Conservation (phyloP, 2,329 filamentous ascomycete genomes). For the Nakataea oryzae region DNA sequence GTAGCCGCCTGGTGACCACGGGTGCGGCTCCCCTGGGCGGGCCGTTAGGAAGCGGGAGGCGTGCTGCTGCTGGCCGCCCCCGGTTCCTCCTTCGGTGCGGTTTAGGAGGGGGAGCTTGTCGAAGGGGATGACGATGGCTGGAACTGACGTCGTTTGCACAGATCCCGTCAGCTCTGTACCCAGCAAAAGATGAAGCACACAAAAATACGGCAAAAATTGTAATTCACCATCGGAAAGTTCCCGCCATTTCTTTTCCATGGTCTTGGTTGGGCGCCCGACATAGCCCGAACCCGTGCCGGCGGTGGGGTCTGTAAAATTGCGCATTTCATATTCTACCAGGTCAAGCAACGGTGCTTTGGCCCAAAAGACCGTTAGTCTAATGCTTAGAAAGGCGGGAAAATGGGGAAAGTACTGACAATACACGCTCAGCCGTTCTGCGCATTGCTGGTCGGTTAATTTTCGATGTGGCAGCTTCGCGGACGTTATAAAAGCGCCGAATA, state of each 20-base stretch:
- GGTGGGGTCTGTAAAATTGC: background rate
- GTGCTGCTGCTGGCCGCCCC: background rate
- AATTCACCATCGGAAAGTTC: background rate
- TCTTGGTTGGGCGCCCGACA: background rate
- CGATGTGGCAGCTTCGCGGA: background rate
- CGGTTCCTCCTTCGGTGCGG: background rate
- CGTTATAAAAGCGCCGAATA: background rate
- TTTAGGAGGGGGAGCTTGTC: background rate
- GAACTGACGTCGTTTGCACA: background rate
- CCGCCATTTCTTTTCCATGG: background rate
- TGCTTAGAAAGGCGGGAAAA: background rate
- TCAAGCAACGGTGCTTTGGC: background rate
- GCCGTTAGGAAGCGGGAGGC: background rate
- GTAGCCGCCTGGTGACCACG: background rate
- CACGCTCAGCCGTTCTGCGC: background rate
- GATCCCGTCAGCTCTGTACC: too few relatives aligned
- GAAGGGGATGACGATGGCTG: background rate
- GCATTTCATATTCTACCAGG: background rate
- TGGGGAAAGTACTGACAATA: background rate
- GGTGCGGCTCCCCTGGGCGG: background rate
- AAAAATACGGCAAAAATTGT: background rate
- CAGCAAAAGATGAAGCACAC: too few relatives aligned
- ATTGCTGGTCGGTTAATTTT: background rate
- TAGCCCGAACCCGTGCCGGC: background rate
- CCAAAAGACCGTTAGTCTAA: background rate